Evolutionary conservation across 371 early-diverging fungal species (phyloP), one percentile per base, ranked within the genome.

Genomic region (Smittium mucronatum): DNA sequence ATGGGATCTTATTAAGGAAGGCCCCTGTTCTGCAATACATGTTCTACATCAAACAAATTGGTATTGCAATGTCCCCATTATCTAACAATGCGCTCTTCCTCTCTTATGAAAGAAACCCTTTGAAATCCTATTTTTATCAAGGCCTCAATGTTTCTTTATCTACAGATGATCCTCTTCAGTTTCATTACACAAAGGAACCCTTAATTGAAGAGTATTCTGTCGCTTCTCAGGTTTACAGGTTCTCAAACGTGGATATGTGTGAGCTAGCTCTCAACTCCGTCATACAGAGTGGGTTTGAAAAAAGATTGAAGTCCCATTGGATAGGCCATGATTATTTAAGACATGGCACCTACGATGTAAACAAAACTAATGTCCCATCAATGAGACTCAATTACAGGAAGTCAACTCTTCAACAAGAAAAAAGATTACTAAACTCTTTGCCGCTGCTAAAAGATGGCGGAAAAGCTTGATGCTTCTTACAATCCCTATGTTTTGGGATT

Each of bases 131-230:
- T 80, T 98, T 97, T 85, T 90, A 95, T 67, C 89, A 94, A 30
- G 99, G 99, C 0, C 84, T 99, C 58, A 97, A 98, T 73, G 91
- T 99, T 30, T 90, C 91, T 15, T 81, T 99, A 36, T 95, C 95
- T 2, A 97, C 98, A 1, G 99, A 99, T 78, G 99, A 99, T 80
- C 99, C 99, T 2, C 76, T 99, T 31, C 98, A 99, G 78, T 98
- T 99, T 83, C 99, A 99, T 73, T 97, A 93, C 70, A 97, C 98
- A 21, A 92, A 93, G 75, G 99, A 99, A 77, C 99, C 99, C 0
- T 75, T 99, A 74, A 99, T 98, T 75, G 99, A 99, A 77, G 99
- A 99, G 77, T 99, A 97, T 81, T 93, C 94, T 74, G 93, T 97
- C 0, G 97, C 96, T 1, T 91, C 97, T n/a, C 97, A 93, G 87